Conservation (phyloP, 768 basidiomycete species). For the Boletus sp. region DNA sequence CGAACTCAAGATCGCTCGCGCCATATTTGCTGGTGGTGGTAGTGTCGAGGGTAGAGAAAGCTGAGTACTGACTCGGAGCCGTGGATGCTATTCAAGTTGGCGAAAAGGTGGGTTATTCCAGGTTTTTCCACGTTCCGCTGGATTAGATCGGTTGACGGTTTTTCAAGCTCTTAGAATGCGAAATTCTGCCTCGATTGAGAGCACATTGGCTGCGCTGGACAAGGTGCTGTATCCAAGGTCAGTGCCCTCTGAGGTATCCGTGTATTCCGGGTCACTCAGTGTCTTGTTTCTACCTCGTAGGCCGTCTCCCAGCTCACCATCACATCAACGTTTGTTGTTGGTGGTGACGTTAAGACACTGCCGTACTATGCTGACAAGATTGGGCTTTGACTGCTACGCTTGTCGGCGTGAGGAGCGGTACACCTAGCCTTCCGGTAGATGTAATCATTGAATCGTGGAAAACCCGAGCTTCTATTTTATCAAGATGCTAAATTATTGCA, state of each 20-base stretch:
- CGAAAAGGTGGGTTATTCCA: constrained; percentile 49
- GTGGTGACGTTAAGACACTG: constrained; percentile 61
- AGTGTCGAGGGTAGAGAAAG: constrained; percentile 70
- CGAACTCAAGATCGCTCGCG: constrained; percentile 80
- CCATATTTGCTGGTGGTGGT: constrained; percentile 80
- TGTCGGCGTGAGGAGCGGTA: constrained; percentile 3
- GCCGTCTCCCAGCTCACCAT: constrained; percentile 63
- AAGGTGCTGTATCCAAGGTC: constrained; percentile 71
- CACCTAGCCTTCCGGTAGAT: constrained; percentile 13
- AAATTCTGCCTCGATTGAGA: constrained; percentile 57
- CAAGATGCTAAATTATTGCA: background rate
- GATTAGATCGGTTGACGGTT: constrained; percentile 1
- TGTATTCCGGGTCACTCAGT: background rate
- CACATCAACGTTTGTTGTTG: constrained; percentile 84
- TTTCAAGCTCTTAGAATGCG: constrained; percentile 40
- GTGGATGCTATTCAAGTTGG: constrained; percentile 60
- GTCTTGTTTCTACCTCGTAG: constrained; percentile 24
- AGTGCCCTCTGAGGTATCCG: background rate
- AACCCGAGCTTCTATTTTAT: background rate
- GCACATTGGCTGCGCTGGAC: constrained; percentile 67
- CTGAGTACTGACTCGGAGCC: too few relatives aligned
- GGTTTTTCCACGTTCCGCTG: constrained; percentile 5
- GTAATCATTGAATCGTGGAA: constrained; percentile 16
- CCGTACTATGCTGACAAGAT: constrained; percentile 87
- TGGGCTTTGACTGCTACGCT: constrained; percentile 52